phyloP scores from a whole-genome alignment of 2,329 filamentous ascomycete genomes.

The Fusarium mexicanum region DNA sequence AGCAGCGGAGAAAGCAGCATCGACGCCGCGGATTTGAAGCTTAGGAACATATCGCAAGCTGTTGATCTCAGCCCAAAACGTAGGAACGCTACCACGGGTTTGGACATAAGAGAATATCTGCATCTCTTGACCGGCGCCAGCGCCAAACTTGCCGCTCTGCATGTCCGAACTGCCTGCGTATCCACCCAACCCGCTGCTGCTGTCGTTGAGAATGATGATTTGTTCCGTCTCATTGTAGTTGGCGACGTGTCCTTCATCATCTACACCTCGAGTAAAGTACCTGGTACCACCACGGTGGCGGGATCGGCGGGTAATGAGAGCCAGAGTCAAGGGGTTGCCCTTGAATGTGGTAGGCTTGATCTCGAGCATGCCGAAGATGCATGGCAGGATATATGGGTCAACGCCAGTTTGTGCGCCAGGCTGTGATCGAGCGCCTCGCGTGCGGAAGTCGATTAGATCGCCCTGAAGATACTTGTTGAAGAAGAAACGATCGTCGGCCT shows the following conservation, averaged over 20 bases:
- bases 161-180: constrained; percentile 81
- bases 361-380: constrained; percentile 96
- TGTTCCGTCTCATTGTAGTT: constrained; percentile 99
- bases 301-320: constrained; percentile 88
- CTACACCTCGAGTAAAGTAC: constrained; percentile 93
- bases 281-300: constrained; percentile 89
- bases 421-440: constrained; percentile 68
- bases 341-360: constrained; percentile 90
- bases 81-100: constrained; percentile 93
- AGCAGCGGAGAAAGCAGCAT: constrained; percentile 81
- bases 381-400: constrained; percentile 92
- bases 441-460: constrained; percentile 90
- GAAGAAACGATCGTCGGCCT: constrained; percentile 97
- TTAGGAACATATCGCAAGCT: constrained; percentile 91
- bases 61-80: constrained; percentile 97
- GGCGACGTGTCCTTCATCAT: constrained; percentile 93
- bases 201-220: constrained; percentile 87
- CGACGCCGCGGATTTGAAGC: constrained; percentile 85
- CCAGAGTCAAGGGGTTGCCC: constrained; percentile 82
- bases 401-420: constrained; percentile 76
- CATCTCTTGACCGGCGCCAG: constrained; percentile 73
- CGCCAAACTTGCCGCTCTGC: constrained; percentile 75
- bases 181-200: constrained; percentile 76
- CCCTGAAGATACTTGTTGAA: constrained; percentile 96
- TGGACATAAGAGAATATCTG: constrained; percentile 96